A percentile compares a stretch with the other conserved stretches of the same genome.
These are phyloP conservation scores for Pyricularia sp. DNA, from an alignment of 2,329 filamentous ascomycete genomes.

Conservation along the genomic window DNA sequence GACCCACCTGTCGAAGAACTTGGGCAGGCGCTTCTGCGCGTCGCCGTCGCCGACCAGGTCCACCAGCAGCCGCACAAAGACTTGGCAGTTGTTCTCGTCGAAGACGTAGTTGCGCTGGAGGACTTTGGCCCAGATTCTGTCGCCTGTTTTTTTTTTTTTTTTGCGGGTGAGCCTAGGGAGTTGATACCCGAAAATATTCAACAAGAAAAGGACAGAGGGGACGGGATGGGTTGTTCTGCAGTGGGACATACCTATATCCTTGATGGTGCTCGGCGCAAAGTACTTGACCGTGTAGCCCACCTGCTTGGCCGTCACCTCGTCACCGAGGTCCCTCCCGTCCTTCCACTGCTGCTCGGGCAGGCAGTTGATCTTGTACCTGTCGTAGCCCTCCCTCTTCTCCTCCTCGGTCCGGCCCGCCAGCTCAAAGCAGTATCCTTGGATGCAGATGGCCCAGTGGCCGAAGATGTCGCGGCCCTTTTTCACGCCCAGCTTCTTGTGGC, in stretches of 20 bases:
- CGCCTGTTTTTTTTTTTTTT: constrained; percentile 2
- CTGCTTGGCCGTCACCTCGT: not conserved
- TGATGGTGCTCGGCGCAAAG: not conserved
- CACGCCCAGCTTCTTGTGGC: constrained; percentile 2
- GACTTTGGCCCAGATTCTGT: constrained; percentile 4
- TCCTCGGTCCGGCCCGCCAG: constrained; percentile 3
- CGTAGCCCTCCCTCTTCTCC: constrained; percentile 2
- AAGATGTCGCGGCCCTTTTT: constrained; percentile 7
- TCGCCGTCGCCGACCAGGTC: constrained; percentile 7
- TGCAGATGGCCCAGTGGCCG: constrained; percentile 7
- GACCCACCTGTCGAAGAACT: constrained; percentile 8
- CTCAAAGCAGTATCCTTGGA: constrained; percentile 8
- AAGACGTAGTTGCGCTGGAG: constrained; percentile 7
- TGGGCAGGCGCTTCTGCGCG: constrained; percentile 6
- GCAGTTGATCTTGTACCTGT: constrained; percentile 1
- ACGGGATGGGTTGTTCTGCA: too few relatives aligned
- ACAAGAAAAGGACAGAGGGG: too few relatives aligned
- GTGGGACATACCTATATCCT: not conserved
- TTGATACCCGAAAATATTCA: too few relatives aligned
- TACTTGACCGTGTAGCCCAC: not conserved
- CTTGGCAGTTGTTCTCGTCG: constrained; percentile 10
- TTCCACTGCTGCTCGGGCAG: constrained; percentile 3
- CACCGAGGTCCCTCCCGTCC: not conserved
- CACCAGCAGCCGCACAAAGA: constrained; percentile 8
- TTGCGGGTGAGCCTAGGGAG: not conserved